Evolutionary conservation across 306 rosid species (phyloP), one percentile per base, ranked within the genome.

Genomic region (Urtica urens): DNA sequence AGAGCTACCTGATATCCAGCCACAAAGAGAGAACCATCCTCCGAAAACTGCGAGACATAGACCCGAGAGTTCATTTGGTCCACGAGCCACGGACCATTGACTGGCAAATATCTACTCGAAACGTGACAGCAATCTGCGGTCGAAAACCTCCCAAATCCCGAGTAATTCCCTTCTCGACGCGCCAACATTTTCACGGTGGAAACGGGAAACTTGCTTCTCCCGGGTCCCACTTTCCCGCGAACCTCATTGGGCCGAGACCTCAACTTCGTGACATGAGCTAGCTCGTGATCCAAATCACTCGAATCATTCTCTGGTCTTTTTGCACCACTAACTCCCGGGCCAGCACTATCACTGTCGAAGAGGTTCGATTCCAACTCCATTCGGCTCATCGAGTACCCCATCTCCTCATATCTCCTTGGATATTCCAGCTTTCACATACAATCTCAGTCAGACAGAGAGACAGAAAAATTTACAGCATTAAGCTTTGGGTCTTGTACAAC

Each of bases 1-100:
- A n/a, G n/a, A n/a, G n/a, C 56, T 69, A 83, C 96, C 93, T 88
- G 96, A 71, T 80, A 88, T 26, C 90, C 90, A 39, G 95, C 86
- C 48, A 88, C 58, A 59, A 83, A 78, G 33, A 88, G 82, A 54
- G 95, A 83, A 64, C 97, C 97, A 62, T 88, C 93, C 19, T 78
- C 71, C 18, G 95, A 83, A 77, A 88, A 88, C 76, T 88, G 95
- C 16, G 97, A 83, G 58, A 88, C 90, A 57, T 83, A 88, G 2
- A 84, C 93, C 53, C 93, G 82, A 60, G 82, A 74, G 37, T 66
- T 46, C 90, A 72, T 65, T 63, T 74, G 86, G 44, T 78, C 95
- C 2, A 88, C 62, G 31, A 66, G 84, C 81, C 82, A 76, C 10
- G 95, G 95, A 65, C 95, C 97, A 55, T 81, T 81, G 27, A 78